A percentile compares a stretch with the other conserved stretches of the same genome.
Evolutionary conservation across 2,329 filamentous ascomycete genomes (phyloP).

Genomic region (Penicillium sclerotigenum): DNA sequence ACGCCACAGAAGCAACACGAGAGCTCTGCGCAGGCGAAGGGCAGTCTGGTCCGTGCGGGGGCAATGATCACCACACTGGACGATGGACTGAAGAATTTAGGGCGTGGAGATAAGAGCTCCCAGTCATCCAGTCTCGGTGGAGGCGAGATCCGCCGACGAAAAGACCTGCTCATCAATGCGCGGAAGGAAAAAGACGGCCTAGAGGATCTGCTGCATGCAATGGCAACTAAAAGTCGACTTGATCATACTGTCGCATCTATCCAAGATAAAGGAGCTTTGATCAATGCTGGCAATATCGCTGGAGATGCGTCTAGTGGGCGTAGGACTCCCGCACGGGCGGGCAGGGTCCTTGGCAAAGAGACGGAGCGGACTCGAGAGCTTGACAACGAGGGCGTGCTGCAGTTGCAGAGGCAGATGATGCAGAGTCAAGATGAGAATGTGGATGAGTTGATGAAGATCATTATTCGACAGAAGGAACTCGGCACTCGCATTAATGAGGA

Average conservation of each 20-base stretch:
- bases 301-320: constrained; percentile 12
- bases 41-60: constrained; percentile 55
- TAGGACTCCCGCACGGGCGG: constrained; percentile 38
- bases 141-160: constrained; percentile 58
- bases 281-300: constrained; percentile 27
- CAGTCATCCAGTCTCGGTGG: constrained; percentile 51
- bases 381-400: constrained; percentile 62
- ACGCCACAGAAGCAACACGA: constrained; percentile 61
- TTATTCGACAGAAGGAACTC: constrained; percentile 59
- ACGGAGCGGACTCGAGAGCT: constrained; percentile 61
- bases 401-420: constrained; percentile 62
- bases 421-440: constrained; percentile 60
- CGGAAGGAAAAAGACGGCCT: constrained; percentile 61
- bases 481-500: constrained; percentile 62
- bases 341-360: constrained; percentile 54
- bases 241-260: constrained; percentile 48
- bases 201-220: constrained; percentile 58
- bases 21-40: constrained; percentile 60
- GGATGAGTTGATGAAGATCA: constrained; percentile 56
- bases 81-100: constrained; percentile 50
- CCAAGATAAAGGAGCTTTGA: constrained; percentile 45
- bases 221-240: constrained; percentile 51
- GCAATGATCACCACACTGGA: constrained; percentile 56
- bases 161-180: constrained; percentile 56
- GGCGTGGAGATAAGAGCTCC: constrained; percentile 26